These are phyloP conservation scores for Brassica balearica DNA, from an alignment of 441 rosid genomes.

Conservation along the genomic window DNA sequence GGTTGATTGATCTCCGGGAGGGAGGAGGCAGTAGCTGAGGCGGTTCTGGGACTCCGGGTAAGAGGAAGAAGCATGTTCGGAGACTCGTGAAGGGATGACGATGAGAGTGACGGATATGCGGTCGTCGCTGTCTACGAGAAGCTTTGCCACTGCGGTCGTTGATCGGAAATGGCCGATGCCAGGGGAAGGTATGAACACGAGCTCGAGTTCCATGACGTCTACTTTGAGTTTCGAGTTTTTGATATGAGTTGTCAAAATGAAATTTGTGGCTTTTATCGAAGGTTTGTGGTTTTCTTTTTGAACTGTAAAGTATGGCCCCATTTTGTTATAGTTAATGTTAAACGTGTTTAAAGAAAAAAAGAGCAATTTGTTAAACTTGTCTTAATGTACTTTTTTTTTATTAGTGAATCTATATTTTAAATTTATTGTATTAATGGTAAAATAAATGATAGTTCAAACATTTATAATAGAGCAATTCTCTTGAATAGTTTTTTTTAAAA, in stretches of 20 bases:
- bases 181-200: constrained; percentile 56
- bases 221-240: background rate
- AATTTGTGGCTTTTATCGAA: too few relatives aligned
- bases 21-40: constrained; percentile 30
- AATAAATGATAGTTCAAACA: too few relatives aligned
- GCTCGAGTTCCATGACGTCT: constrained; percentile 48
- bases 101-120: constrained; percentile 58
- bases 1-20: constrained; percentile 19
- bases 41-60: constrained; percentile 28
- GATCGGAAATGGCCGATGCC: constrained; percentile 60
- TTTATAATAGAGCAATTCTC: too few relatives aligned
- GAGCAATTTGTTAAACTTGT: too few relatives aligned
- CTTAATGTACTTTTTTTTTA: too few relatives aligned
- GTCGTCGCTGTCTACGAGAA: constrained; percentile 47
- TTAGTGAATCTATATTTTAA: too few relatives aligned
- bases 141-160: constrained; percentile 50
- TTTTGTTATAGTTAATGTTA: too few relatives aligned
- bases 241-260: background rate
- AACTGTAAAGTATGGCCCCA: too few relatives aligned
- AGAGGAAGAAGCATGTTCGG: constrained; percentile 12
- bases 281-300: too few relatives aligned
- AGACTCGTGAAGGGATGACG: constrained; percentile 40
- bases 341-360: too few relatives aligned
- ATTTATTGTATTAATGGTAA: too few relatives aligned
- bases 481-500: too few relatives aligned